Base-by-base conservation (phyloP, 2,329 filamentous ascomycete genomes). In the Hypomyces rosellus region DNA sequence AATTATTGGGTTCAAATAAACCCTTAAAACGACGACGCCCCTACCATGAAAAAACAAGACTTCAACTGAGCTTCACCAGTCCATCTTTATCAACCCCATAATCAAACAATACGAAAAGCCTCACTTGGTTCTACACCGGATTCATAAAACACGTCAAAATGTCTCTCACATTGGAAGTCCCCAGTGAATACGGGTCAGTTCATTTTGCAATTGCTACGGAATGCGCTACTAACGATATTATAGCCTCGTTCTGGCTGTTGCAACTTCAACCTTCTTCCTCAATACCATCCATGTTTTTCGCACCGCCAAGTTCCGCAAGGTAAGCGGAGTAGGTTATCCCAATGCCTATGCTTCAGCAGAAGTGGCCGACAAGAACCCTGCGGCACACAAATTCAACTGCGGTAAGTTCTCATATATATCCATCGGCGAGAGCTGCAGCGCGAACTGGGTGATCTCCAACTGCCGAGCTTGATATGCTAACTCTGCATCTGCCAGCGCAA, bases 311-410 rank as follows among this genome's bases (percentile, higher is more conserved):
- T 70, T 70, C 55, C 81, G 82, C 65, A 79, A 73, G 60, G 66
- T 67, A 18, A 74, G 76, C 58, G 74, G 74, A 13, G 62, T 85
- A 59, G 61, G 66, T 40, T 85, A 84, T 59, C 83, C 83, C 22
- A 73, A 69, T 47, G 60, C 76, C 40, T 85, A 85, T 59, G 82
- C 78, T 43, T 70, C 67, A 34, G 64, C 72, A 36, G 78, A 82
- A 58, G 68, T 74, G 41, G 77, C 78, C 16, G 71, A 70, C 30
- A 77, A 80, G 67, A 72, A 82, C 60, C 69, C 72, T 43, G 73
- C 73, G 45, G 80, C 75, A 40, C 77, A 68, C 63, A 62, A 65
- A 48, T 85, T 86, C 71, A 86, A 86, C 73, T 85, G 81, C 69
- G 78, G 74, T 75, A 64, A 22, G 69, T 63, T 20, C 13, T 22